Evolutionary conservation across 257 asterid species (phyloP), one percentile per base, ranked within the genome.

Genomic region (Euphrasia confusa): DNA sequence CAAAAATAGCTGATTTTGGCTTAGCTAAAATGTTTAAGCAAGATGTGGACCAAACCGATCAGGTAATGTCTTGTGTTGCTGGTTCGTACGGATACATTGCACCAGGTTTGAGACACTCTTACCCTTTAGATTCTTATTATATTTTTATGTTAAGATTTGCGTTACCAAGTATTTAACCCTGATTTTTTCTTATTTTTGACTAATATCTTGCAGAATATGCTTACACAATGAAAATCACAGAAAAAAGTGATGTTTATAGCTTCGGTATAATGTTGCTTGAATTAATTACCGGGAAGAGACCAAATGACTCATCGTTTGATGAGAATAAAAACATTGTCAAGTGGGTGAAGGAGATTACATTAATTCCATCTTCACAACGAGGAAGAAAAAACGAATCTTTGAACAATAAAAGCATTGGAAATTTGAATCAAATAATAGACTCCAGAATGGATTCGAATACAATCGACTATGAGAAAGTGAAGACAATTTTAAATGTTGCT

Each of bases 211-310:
- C 33, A 30, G 33, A 30, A 30, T 30, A 30, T 30, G 33, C 33
- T 5, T 30, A 30, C 33, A 30, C 33, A 4, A 30, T 30, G 33
- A 30, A 30, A 30, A 4, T 28, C 2, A 28, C 33, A 3, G 33
- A 28, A 28, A 87, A 87, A 74, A 84, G 95, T 35, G 95, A 87
- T 11, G 94, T 87, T 1, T 87, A 87, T 50, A 87, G 95, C 71
- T 87, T 78, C 4, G 95, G 95, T 1, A 84, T 87, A 45, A 80
- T 87, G 76, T 49, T 87, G 12, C 32, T 84, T 75, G 95, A 87
- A 64, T 71, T 87, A 30, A 48, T 87, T 44, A 79, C 79, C 0
- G 90, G 95, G 30, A 84, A 70, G 71, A 69, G 77, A 76, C 85
- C 90, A 4, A 79, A 74, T 32, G 86, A 84, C 39, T 64, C 68